phyloP scores from a whole-genome alignment of 495 filamentous ascomycete genomes.

The Aspergillus avenaceus region DNA sequence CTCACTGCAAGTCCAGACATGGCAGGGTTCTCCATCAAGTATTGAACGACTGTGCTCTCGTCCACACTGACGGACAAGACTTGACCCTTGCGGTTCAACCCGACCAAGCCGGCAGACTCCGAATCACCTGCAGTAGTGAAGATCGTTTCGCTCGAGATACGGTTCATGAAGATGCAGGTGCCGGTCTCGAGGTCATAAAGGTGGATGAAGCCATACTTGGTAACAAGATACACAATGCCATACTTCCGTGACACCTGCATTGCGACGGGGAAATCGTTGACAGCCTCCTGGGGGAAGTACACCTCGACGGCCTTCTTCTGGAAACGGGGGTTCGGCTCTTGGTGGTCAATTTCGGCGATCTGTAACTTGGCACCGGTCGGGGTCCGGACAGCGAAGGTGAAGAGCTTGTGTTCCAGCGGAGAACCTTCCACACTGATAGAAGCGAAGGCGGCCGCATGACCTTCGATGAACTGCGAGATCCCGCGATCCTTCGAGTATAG shows the following conservation, averaged over 20 bases:
- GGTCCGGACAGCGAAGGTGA: slow-evolving; percentile 91
- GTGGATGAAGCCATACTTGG: slow-evolving; percentile 99
- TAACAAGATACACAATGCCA: slow-evolving; percentile 92
- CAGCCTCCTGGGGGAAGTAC: slow-evolving; percentile 92
- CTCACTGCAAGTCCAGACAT: slow-evolving; percentile 89
- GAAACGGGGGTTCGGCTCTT: slow-evolving; percentile 80
- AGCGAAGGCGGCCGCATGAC: slow-evolving; percentile 93
- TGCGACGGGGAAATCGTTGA: slow-evolving; percentile 95
- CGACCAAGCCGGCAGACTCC: slow-evolving; percentile 84
- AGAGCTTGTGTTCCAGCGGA: slow-evolving; percentile 85
- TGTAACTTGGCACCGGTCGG: slow-evolving; percentile 90
- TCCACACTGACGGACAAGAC: slow-evolving; percentile 90
- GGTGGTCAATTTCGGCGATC: slow-evolving; percentile 95
- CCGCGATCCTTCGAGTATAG: slow-evolving; percentile 92
- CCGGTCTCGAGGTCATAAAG: slow-evolving; percentile 96
- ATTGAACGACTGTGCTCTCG: slow-evolving; percentile 84
- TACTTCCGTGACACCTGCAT: slow-evolving; percentile 97
- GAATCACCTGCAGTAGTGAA: slow-evolving; percentile 86
- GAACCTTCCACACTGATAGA: slow-evolving; percentile 84
- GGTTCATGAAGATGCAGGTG: slow-evolving; percentile 99
- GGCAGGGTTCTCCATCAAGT: slow-evolving; percentile 91
- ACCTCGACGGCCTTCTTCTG: slow-evolving; percentile 95
- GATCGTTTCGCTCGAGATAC: slow-evolving; percentile 98
- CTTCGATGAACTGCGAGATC: slow-evolving; percentile 97
- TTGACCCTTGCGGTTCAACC: slow-evolving; percentile 95